Conservation (phyloP, 129 eudicot genomes). For the Apium graveolens region DNA sequence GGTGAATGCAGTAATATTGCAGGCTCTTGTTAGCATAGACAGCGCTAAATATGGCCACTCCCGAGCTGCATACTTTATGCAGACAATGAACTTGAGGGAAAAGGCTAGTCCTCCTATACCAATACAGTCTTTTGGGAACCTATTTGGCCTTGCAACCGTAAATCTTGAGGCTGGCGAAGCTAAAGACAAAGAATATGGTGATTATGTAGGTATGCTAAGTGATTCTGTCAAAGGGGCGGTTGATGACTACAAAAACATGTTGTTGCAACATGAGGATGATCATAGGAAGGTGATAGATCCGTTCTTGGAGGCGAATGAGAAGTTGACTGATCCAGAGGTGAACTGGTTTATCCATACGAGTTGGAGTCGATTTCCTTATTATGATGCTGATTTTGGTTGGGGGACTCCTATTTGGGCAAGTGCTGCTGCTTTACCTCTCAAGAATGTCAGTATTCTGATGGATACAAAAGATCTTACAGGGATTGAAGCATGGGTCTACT, state of each 20-base stretch:
- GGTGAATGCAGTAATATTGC: conserved; percentile 24
- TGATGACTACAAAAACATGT: conserved; percentile 17
- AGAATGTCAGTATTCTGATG: conserved; percentile 24
- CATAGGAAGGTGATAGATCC: conserved; percentile 22
- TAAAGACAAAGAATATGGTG: conserved; percentile 1
- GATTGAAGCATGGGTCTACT: conserved; percentile 42
- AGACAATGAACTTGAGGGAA: conserved; percentile 26
- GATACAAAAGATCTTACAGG: conserved; percentile 28
- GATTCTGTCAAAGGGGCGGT: conserved; percentile 13
- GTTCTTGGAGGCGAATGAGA: conserved; percentile 15
- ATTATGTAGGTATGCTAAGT: conserved; percentile 8
- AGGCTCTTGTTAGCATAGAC: conserved; percentile 24
- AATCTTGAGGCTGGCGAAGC: conserved; percentile 18
- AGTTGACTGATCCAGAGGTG: conserved; percentile 12
- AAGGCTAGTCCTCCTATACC: conserved; percentile 21
- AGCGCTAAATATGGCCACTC: conserved; percentile 18
- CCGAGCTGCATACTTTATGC: conserved; percentile 19
- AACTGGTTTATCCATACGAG: conserved; percentile 23
- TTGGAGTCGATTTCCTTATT: conserved; percentile 32
- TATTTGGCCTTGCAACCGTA: conserved; percentile 17
- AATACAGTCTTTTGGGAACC: conserved; percentile 24
- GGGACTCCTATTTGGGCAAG: conserved; percentile 34
- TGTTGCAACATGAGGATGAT: conserved; percentile 19
- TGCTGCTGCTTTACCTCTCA: conserved; percentile 20
- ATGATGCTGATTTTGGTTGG: conserved; percentile 32